Base-by-base conservation (phyloP, 106 monocot genomes). In the Dendrobium catenatum region DNA sequence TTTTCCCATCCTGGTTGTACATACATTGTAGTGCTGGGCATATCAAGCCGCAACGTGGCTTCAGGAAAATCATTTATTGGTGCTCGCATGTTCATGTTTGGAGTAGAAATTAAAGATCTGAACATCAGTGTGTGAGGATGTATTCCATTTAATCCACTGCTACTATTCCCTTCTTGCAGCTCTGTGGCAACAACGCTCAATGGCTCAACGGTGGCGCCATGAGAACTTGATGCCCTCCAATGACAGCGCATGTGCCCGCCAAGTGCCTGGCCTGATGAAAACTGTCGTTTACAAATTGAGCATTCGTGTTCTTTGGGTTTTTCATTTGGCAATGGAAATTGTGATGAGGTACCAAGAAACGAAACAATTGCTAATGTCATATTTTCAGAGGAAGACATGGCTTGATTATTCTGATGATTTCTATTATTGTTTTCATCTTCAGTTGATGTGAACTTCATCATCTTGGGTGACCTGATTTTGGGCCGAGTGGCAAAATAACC, bases 251-350 rank as follows among this genome's bases (percentile, higher is more conserved):
- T 91, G 77, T 91, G 90, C 4, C 93, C 91, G 4, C 88, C 91
- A 1, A 91, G 88, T 2, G 95, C 93, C 85, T 94, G 94, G 29
- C 94, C 94, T 0, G 94, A 88, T 2, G 89, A 24, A 83, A 91
- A 94, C 78, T 91, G 81, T 6, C 89, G 84, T 68, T 85, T 86
- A 78, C 94, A 94, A 42, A 89, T 88, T 16, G 91, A 83, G 73
- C 94, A 95, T 75, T 90, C 90, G 73, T 92, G 95, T 77, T 88
- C 83, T 81, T 89, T 95, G 9, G 83, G 40, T 73, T 92, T 92
- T 89, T 86, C 89, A 85, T 82, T 85, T 4, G 87, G 77, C 18
- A 49, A 18, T 15, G 15, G 10, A 46, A 68, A 0, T 67, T 75
- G 41, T 42, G 29, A 2, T 20, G 41, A 1, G 78, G 76, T 13